Evolutionary conservation across 441 rosid genomes (phyloP).

Genomic region (Isatis lusitanica): DNA sequence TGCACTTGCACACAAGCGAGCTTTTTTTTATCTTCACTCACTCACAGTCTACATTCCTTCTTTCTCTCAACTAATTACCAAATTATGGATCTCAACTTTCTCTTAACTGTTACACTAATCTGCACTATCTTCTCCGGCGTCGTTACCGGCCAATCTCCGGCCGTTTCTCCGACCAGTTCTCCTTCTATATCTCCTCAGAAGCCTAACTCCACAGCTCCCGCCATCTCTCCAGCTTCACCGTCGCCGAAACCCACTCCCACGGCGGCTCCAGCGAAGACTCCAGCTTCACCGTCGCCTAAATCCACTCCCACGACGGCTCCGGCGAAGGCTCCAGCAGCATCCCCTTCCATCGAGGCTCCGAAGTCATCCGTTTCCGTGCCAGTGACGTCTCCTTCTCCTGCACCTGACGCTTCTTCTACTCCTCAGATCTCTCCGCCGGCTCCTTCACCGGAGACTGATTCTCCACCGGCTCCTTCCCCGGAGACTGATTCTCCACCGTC

Average conservation of each 20-base stretch:
- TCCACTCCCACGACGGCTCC: conserved; percentile 31
- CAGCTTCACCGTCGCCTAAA: conserved; percentile 30
- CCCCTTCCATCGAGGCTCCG: conserved; percentile 42
- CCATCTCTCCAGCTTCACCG: conserved; percentile 42
- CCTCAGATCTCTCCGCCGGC: conserved; percentile 48
- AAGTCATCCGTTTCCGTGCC: conserved; percentile 34
- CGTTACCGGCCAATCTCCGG: conserved; percentile 54
- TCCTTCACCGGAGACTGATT: conserved; percentile 41
- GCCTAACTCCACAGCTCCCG: conserved; percentile 35
- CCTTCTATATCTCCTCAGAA: conserved; percentile 34
- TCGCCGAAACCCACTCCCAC: conserved; percentile 29
- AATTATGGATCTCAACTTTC: conserved; percentile 49
- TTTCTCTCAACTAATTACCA: conserved; percentile 13
- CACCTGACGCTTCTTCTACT: conserved; percentile 34
- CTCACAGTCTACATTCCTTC: not conserved
- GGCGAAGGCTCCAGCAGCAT: not conserved
- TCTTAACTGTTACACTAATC: conserved; percentile 43
- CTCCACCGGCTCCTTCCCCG: conserved; percentile 41
- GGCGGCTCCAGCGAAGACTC: conserved; percentile 19
- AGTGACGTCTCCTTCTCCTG: conserved; percentile 26
- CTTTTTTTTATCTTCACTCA: conserved; percentile 1
- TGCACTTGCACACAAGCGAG: conserved; percentile 23
- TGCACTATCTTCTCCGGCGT: conserved; percentile 50
- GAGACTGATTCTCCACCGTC: conserved; percentile 36
- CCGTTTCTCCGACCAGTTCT: conserved; percentile 45